These are phyloP conservation scores for Mrakia hoshinonis DNA, from an alignment of 768 basidiomycete genomes.

Conservation along the genomic window DNA sequence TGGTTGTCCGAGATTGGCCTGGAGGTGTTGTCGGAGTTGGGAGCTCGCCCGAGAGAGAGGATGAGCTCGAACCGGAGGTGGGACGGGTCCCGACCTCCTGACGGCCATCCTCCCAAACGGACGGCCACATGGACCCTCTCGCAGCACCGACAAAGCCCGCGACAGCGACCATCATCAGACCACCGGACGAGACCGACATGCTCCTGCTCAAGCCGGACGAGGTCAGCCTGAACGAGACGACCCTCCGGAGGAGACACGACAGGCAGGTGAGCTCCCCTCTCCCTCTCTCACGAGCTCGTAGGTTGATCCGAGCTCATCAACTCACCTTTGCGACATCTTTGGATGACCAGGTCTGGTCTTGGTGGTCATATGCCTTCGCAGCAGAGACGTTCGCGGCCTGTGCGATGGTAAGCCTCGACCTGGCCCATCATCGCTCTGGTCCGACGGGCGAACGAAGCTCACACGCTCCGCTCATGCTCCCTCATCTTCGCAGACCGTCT, in stretches of 20 bases:
- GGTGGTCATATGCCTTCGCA: constrained; percentile 16
- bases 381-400: constrained; percentile 21
- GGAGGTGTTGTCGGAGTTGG: neutral
- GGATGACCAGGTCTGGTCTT: constrained; percentile 19
- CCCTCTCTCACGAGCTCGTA: no score
- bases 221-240: no score
- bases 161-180: no score
- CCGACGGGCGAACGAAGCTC: neutral
- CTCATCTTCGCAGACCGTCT: constrained; percentile 68
- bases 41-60: no score
- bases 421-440: constrained; percentile 43
- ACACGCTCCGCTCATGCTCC: neutral
- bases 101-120: no score
- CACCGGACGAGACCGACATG: no score
- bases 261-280: no score
- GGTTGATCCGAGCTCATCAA: no score
- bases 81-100: neutral
- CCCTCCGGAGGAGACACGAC: no score
- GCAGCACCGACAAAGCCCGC: neutral
- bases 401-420: constrained; percentile 43
- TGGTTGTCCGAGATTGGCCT: neutral
- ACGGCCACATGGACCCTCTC: neutral
- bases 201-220: no score
- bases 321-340: no score
- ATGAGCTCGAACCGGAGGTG: no score